phyloP scores from a whole-genome alignment of 805 yeast genomes.

The Starmerella ratchasimensis region DNA sequence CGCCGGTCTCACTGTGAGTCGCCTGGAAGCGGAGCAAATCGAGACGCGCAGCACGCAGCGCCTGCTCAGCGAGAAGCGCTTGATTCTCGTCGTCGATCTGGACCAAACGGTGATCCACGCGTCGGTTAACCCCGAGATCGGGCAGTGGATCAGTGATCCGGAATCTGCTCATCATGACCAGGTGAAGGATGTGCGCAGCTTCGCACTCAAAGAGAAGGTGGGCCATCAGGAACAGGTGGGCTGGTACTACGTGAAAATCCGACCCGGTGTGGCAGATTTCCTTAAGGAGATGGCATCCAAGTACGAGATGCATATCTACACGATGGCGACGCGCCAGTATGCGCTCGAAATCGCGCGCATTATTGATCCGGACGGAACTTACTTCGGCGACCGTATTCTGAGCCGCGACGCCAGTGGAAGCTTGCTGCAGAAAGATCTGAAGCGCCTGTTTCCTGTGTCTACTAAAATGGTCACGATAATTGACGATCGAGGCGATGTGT shows the following conservation, averaged over 20 bases:
- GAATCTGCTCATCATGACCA: conserved; percentile 73
- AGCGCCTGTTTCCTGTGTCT: conserved; percentile 84
- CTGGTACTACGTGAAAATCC: conserved; percentile 82
- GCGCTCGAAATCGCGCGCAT: conserved; percentile 80
- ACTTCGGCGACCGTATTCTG: conserved; percentile 81
- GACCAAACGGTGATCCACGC: conserved; percentile 98
- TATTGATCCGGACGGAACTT: conserved; percentile 76
- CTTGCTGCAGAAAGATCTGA: conserved; percentile 73
- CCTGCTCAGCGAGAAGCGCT: conserved; percentile 46
- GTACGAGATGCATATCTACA: conserved; percentile 87
- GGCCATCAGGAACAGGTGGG: conserved; percentile 28
- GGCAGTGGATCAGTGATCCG: conserved; percentile 87
- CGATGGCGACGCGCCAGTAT: conserved; percentile 95
- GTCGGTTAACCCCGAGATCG: conserved; percentile 93
- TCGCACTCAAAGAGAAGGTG: conserved; percentile 60
- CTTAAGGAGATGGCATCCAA: conserved; percentile 45
- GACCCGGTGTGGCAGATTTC: conserved; percentile 77
- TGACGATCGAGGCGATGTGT: conserved; percentile 96
- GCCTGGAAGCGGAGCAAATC: conserved; percentile 72
- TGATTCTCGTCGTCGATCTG: conserved; percentile 85
- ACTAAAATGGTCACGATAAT: conserved; percentile 93
- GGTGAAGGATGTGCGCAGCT: conserved; percentile 65
- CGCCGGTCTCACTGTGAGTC: conserved; percentile 66
- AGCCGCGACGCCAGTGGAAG: conserved; percentile 93
- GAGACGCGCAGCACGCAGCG: conserved; percentile 54